These are phyloP conservation scores for Suillus cothurnatus DNA, from an alignment of 768 basidiomycete species.

Conservation along the genomic window DNA sequence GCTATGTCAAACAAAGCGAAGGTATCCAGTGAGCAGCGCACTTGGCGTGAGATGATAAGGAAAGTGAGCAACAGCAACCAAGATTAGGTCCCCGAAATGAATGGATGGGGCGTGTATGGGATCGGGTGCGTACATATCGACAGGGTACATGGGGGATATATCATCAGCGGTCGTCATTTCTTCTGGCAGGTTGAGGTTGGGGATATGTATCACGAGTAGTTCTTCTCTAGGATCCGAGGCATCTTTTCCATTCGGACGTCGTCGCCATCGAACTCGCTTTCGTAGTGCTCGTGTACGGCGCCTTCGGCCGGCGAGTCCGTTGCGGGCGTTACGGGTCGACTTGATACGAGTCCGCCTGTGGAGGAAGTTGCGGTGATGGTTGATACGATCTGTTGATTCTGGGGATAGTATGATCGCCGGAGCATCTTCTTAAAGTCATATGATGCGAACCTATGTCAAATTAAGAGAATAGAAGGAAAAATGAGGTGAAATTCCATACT, in stretches of 20 bases:
- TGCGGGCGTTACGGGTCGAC: constrained; percentile 72
- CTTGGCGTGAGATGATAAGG: constrained; percentile 1
- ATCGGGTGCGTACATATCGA: constrained; percentile 4
- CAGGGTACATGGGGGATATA: constrained; percentile 5
- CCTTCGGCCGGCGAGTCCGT: constrained; percentile 46
- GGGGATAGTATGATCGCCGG: constrained; percentile 88
- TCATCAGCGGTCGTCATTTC: constrained; percentile 2
- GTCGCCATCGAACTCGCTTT: constrained; percentile 45
- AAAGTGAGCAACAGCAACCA: neutral
- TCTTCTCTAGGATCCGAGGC: constrained; percentile 43
- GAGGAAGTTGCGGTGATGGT: constrained; percentile 76
- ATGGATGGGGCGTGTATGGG: neutral
- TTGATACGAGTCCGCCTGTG: constrained; percentile 67
- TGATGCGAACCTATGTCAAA: constrained; percentile 68
- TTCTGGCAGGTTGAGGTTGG: neutral
- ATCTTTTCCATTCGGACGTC: constrained; percentile 43
- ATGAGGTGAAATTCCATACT: constrained; percentile 53
- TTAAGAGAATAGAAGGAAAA: constrained; percentile 11
- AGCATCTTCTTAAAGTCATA: constrained; percentile 95
- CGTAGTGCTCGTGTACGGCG: constrained; percentile 43
- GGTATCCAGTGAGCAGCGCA: constrained; percentile 1
- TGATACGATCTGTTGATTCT: constrained; percentile 64
- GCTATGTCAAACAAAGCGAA: neutral
- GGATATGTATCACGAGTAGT: constrained; percentile 42
- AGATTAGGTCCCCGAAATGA: constrained; percentile 2